phyloP scores from a whole-genome alignment of 1,139 yeast genomes.

The Debaryomyces udenii region DNA sequence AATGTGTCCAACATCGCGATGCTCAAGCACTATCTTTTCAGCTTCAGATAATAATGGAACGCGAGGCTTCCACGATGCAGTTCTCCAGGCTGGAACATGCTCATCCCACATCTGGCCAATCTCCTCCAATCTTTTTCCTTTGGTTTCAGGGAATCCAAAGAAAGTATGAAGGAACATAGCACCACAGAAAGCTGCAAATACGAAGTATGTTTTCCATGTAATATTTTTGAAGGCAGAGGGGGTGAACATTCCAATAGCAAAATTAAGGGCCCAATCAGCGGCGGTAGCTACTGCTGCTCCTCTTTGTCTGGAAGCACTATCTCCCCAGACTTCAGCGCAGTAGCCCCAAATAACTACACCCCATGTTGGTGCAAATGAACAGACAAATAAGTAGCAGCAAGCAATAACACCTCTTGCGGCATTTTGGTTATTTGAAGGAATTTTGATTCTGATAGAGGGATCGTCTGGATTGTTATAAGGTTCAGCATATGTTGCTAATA shows the following conservation, averaged over 20 bases:
- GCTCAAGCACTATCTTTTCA: slow-evolving; percentile 18
- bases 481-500: slow-evolving; percentile 45
- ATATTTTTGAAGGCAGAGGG: slow-evolving; percentile 49
- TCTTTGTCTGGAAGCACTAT: slow-evolving; percentile 52
- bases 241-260: slow-evolving; percentile 49
- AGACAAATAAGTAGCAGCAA: slow-evolving; percentile 52
- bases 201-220: slow-evolving; percentile 51
- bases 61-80: slow-evolving; percentile 43
- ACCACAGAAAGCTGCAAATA: slow-evolving; percentile 52
- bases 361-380: slow-evolving; percentile 55
- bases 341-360: slow-evolving; percentile 57
- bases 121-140: slow-evolving; percentile 65
- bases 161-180: slow-evolving; percentile 62
- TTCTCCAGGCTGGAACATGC: slow-evolving; percentile 62
- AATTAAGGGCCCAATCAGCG: slow-evolving; percentile 51
- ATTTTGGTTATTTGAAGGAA: slow-evolving; percentile 33
- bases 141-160: slow-evolving; percentile 69
- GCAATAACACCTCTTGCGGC: slow-evolving; percentile 56
- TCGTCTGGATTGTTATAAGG: slow-evolving; percentile 35
- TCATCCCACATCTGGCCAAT: slow-evolving; percentile 63
- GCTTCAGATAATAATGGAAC: slow-evolving; percentile 47
- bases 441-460: slow-evolving; percentile 41
- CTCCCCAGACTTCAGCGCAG: slow-evolving; percentile 53
- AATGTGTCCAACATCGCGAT: no score
- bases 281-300: slow-evolving; percentile 52